Evolutionary conservation across 495 filamentous ascomycete species (phyloP).

Genomic region (Annulohypoxylon maeteangense): DNA sequence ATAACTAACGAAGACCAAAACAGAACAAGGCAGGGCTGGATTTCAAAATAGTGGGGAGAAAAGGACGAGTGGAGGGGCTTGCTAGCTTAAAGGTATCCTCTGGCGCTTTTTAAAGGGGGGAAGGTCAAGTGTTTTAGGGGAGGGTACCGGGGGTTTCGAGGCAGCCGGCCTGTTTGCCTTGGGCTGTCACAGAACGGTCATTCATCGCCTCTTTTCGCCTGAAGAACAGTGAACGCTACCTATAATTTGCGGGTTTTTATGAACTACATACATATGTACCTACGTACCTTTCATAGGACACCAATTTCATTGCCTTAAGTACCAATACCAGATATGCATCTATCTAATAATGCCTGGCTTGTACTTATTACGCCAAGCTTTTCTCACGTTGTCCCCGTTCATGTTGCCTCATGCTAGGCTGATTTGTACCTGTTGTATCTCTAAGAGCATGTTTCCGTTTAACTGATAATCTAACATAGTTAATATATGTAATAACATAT

Average conservation of each 20-base stretch:
- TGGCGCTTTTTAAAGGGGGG: constrained; percentile 8
- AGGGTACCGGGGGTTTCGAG: constrained; percentile 1
- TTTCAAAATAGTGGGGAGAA: constrained; percentile 39
- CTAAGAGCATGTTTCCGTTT: constrained; percentile 26
- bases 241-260: too few species aligned
- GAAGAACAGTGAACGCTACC: constrained; percentile 11
- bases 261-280: background rate
- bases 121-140: background rate
- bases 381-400: background rate
- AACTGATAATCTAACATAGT: constrained; percentile 21
- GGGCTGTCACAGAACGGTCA: background rate
- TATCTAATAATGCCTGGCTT: background rate
- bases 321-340: background rate
- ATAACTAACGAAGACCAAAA: constrained; percentile 21
- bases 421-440: constrained; percentile 39
- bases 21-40: constrained; percentile 42
- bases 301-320: too few species aligned
- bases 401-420: constrained; percentile 17
- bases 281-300: too few species aligned
- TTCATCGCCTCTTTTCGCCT: constrained; percentile 18
- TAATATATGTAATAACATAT: background rate
- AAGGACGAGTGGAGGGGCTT: constrained; percentile 32
- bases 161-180: constrained; percentile 20
- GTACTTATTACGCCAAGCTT: background rate
- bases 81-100: background rate